Base-by-base conservation (phyloP, 805 yeast genomes). In the Helenozyma baotianmanensis region DNA sequence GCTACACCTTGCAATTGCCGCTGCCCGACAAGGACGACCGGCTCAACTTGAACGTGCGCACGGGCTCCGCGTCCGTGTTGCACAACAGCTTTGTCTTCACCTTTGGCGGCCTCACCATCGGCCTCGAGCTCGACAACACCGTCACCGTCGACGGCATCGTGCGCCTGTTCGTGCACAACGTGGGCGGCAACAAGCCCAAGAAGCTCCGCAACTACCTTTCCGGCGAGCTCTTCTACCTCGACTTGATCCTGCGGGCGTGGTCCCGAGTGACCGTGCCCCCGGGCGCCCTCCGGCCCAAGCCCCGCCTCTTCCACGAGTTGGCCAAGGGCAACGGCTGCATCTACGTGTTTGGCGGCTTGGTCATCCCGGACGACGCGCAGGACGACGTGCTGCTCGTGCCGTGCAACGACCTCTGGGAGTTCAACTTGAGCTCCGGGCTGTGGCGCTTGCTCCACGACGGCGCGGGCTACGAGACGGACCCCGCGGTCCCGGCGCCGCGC, bases 381-480 rank as follows among this genome's bases (percentile, higher is more conserved):
- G 42, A 34, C 18, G 32, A 39, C 14, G 54, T 56, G 22, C 30
- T 27, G 16, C 49, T 65, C 21, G 51, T 51, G 5, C 75, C 84
- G 0, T 52, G 70, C 5, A 79, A 79, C 45, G 92, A 84, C 45
- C 54, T 81, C 16, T 84, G 92, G 90, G 70, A 71, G 45, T 76
- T 80, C 43, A 72, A 79, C 50, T 53, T 79, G 25, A 67, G 64
- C 23, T 58, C 71, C 3, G 64, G 62, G 32, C 53, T 53, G 9
- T 83, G 92, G 90, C 49, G 50, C 1, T 64, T 76, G 29, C 48
- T 80, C 3, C 67, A 65, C 29, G 67, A 64, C 39, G 72, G 70
- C 15, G 9, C 36, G 9, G 51, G 45, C 16, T 47, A 39, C 39
- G 50, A 47, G 13, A 23, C 29, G 3, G 49, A 51, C 32, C 34